phyloP scores from a whole-genome alignment of 768 basidiomycete species.

The Russula lepida region DNA sequence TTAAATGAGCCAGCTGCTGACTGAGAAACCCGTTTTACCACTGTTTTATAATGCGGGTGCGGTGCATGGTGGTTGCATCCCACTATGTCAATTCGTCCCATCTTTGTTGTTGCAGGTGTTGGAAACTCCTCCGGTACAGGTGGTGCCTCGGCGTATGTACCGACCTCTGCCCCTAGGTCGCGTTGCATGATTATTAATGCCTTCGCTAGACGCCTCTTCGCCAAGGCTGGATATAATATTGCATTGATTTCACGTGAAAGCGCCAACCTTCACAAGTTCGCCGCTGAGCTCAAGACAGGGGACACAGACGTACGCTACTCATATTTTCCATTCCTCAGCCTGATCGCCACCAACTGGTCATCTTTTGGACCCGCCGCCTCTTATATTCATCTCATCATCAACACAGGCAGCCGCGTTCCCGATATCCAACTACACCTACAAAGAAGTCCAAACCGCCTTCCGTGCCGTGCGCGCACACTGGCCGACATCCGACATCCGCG shows the following conservation, averaged over 20 bases:
- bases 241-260: constrained; percentile 34
- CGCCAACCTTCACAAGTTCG: constrained; percentile 28
- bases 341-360: not conserved
- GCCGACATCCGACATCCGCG: constrained; percentile 30
- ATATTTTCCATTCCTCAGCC: not conserved
- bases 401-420: constrained; percentile 34
- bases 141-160: constrained; percentile 34
- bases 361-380: accelerated
- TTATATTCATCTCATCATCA: not conserved
- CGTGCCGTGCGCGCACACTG: constrained; percentile 29
- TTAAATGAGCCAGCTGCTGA: not conserved
- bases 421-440: constrained; percentile 29
- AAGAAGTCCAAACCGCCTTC: constrained; percentile 29
- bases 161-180: not conserved
- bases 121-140: constrained; percentile 37
- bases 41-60: not conserved
- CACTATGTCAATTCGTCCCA: constrained; percentile 27
- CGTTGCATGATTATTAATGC: not conserved
- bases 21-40: not conserved
- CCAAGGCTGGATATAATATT: constrained; percentile 34
- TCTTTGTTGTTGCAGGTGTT: constrained; percentile 36
- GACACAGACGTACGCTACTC: constrained; percentile 30
- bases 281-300: constrained; percentile 28
- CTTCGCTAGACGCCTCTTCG: constrained; percentile 29
- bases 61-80: not conserved